phyloP scores from a whole-genome alignment of 495 filamentous ascomycete species.

The Articulospora tetracladia region DNA sequence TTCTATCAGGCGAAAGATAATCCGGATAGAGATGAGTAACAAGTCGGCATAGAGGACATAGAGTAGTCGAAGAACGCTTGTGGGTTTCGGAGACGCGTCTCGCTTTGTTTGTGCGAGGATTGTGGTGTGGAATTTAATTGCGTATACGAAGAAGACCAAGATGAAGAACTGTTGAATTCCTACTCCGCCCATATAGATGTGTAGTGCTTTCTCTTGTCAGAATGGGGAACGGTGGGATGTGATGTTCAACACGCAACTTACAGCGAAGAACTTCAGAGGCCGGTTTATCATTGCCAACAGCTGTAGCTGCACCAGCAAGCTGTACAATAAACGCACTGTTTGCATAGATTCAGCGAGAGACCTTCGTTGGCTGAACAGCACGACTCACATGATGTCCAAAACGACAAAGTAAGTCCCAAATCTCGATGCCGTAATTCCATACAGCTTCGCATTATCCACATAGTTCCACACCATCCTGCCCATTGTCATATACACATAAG shows the following conservation, averaged over 20 bases:
- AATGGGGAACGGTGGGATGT: no score
- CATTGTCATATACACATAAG: slow-evolving; percentile 64
- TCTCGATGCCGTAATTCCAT: slow-evolving; percentile 41
- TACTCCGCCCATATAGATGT: slow-evolving; percentile 48
- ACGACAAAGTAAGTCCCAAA: slow-evolving; percentile 55
- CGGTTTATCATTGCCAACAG: slow-evolving; percentile 5
- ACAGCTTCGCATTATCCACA: slow-evolving; percentile 40
- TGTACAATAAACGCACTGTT: slow-evolving; percentile 17
- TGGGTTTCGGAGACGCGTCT: slow-evolving; percentile 1
- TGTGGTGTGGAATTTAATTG: slow-evolving; percentile 35
- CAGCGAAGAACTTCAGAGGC: neutral
- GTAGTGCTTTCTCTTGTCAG: slow-evolving; percentile 19
- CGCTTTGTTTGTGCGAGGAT: slow-evolving; percentile 5
- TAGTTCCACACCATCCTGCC: slow-evolving; percentile 58
- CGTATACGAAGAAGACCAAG: slow-evolving; percentile 35
- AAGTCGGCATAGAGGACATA: slow-evolving; percentile 39
- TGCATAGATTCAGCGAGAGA: neutral
- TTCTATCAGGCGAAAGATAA: slow-evolving; percentile 52
- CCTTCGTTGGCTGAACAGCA: neutral
- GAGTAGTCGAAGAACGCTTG: slow-evolving; percentile 21
- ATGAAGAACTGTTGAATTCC: slow-evolving; percentile 47
- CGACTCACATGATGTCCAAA: slow-evolving; percentile 59
- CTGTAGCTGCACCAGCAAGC: slow-evolving; percentile 12
- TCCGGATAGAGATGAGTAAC: slow-evolving; percentile 42
- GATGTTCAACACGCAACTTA: no score